Evolutionary conservation across 306 rosid species (phyloP).

Genomic region (Cicer bijugum): DNA sequence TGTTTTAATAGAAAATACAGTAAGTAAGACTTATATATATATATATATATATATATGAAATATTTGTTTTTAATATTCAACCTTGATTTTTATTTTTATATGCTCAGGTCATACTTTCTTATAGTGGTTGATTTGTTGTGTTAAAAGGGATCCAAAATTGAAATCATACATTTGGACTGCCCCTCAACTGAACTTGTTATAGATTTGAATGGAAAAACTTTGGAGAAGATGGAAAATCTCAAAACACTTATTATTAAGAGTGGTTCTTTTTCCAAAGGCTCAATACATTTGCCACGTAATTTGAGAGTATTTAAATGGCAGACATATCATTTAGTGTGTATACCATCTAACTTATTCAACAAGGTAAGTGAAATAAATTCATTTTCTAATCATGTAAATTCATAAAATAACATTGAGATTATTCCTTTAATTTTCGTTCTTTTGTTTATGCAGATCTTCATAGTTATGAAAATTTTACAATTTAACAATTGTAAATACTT

Average conservation of each 20-base stretch:
- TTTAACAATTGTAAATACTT: no score
- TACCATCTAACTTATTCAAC: not conserved
- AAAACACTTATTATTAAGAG: not conserved
- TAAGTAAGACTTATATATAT: not conserved
- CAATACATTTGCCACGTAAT: not conserved
- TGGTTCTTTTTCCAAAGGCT: not conserved
- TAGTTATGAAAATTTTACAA: no score
- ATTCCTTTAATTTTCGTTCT: no score
- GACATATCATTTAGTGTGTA: not conserved
- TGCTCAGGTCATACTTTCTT: not conserved
- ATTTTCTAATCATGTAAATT: not conserved
- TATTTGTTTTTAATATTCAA: not conserved
- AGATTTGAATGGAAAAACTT: not conserved
- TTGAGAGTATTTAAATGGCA: constrained; percentile 7
- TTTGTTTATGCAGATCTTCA: no score
- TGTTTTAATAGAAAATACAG: not conserved
- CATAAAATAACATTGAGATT: no score
- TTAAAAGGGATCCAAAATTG: not conserved
- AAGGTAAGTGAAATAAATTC: not conserved
- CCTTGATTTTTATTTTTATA: not conserved
- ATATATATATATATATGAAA: no score
- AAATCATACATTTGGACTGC: not conserved
- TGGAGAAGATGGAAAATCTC: not conserved
- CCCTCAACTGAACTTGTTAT: not conserved
- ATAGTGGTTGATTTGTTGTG: not conserved